Conservation (phyloP, 306 rosid species). For the Alnus rubra region DNA sequence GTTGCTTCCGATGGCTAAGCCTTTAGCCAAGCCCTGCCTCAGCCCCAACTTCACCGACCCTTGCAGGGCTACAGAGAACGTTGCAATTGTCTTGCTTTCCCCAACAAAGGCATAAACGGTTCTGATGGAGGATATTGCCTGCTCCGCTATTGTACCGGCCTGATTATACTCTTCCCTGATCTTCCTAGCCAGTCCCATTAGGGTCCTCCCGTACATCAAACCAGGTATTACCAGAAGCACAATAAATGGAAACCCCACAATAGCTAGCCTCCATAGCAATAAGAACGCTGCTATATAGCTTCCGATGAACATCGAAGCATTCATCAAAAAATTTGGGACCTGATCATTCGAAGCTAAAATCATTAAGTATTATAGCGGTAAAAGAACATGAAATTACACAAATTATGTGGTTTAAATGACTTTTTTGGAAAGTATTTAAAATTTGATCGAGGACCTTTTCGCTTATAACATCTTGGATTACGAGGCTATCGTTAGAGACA, state of each 20-base stretch:
- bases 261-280: constrained; percentile 70
- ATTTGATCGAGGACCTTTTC: constrained; percentile 64
- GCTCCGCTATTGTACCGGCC: constrained; percentile 80
- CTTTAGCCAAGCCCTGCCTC: constrained; percentile 89
- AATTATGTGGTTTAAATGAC: neutral
- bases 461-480: constrained; percentile 79
- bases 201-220: constrained; percentile 71
- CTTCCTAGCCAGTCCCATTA: constrained; percentile 67
- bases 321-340: constrained; percentile 85
- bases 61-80: constrained; percentile 72
- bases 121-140: constrained; percentile 79
- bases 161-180: constrained; percentile 65
- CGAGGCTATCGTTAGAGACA: constrained; percentile 78
- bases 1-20: constrained; percentile 89
- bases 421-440: neutral
- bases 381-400: neutral
- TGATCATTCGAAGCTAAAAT: constrained; percentile 7
- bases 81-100: constrained; percentile 61
- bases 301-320: constrained; percentile 57
- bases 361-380: neutral
- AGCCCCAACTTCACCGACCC: constrained; percentile 67
- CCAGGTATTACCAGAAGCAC: constrained; percentile 78
- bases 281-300: constrained; percentile 72
- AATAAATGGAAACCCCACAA: constrained; percentile 79
- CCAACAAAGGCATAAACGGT: constrained; percentile 87